These are phyloP conservation scores for Meredithiella fracta DNA, from an alignment of 2,329 filamentous ascomycete species.

Conservation along the genomic window DNA sequence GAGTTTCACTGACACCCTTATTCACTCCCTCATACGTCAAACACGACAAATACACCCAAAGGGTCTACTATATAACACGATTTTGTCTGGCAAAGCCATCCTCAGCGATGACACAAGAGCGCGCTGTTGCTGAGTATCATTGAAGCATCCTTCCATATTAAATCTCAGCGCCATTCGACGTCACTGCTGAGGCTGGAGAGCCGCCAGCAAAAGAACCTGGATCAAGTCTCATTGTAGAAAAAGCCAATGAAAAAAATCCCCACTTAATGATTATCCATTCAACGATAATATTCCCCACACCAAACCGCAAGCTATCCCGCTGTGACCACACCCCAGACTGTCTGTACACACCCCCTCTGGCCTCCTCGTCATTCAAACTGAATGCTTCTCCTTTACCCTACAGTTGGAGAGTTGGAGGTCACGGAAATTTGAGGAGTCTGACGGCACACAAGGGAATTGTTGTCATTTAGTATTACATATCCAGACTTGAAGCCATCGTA, in stretches of 20 bases:
- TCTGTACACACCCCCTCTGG: background rate
- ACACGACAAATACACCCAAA: too few relatives aligned
- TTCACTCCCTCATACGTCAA: background rate
- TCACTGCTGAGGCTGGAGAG: background rate
- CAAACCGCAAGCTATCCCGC: background rate
- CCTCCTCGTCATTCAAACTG: background rate
- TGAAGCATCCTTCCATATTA: constrained; percentile 2
- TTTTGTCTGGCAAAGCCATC: background rate
- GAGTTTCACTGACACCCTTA: background rate
- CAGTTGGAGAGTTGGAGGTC: background rate
- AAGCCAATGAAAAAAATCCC: background rate
- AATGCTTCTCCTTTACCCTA: background rate
- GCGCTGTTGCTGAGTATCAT: constrained; percentile 3
- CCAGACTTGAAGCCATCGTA: too few relatives aligned
- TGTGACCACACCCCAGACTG: background rate
- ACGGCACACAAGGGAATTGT: too few relatives aligned
- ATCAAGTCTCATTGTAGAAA: background rate
- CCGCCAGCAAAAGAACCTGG: background rate
- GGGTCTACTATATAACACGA: background rate
- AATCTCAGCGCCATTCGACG: background rate
- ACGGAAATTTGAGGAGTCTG: too few relatives aligned
- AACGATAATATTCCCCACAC: background rate
- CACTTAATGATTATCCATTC: background rate
- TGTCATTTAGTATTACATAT: too few relatives aligned
- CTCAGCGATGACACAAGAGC: background rate